A percentile compares a stretch with the other conserved stretches of the same genome.
These are phyloP conservation scores for Cercospora brassicicola DNA, from an alignment of 2,329 filamentous ascomycete species.

Conservation along the genomic window DNA sequence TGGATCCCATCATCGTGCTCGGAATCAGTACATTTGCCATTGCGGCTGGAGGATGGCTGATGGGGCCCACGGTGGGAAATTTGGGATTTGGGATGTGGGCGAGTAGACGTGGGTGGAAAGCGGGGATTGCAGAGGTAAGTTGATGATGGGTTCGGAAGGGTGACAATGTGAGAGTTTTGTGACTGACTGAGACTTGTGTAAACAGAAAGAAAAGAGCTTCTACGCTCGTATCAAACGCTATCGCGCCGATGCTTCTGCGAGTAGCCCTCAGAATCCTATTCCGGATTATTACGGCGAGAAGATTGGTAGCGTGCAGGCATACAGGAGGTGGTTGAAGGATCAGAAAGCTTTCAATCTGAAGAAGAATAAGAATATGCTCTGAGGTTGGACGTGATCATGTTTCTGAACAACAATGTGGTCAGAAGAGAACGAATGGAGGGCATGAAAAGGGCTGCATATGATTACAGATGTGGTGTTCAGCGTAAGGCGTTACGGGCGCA, in stretches of 20 bases:
- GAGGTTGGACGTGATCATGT: slow-evolving; percentile 26
- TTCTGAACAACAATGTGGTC: not conserved
- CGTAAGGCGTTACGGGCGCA: not conserved
- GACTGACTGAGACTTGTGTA: slow-evolving; percentile 16
- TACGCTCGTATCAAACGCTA: slow-evolving; percentile 88
- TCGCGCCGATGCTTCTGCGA: slow-evolving; percentile 85
- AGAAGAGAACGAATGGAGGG: not conserved
- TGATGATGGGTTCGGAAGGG: not conserved
- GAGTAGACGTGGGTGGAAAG: slow-evolving; percentile 58
- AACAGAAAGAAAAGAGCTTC: slow-evolving; percentile 87
- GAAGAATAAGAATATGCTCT: slow-evolving; percentile 70
- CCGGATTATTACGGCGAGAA: slow-evolving; percentile 99
- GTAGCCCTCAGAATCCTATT: slow-evolving; percentile 87
- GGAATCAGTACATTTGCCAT: slow-evolving; percentile 76
- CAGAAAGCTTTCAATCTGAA: slow-evolving; percentile 90
- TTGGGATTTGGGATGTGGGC: slow-evolving; percentile 76
- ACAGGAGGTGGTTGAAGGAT: slow-evolving; percentile 95
- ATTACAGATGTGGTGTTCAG: not conserved
- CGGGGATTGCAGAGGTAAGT: slow-evolving; percentile 68
- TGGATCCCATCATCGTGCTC: slow-evolving; percentile 84
- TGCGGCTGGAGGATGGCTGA: slow-evolving; percentile 81
- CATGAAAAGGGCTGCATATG: not conserved
- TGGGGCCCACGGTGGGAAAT: slow-evolving; percentile 79
- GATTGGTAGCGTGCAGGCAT: slow-evolving; percentile 87
- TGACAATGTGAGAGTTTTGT: not conserved